Conservation (phyloP, 192 early-diverging fungal genomes). For the Podila verticillata region DNA sequence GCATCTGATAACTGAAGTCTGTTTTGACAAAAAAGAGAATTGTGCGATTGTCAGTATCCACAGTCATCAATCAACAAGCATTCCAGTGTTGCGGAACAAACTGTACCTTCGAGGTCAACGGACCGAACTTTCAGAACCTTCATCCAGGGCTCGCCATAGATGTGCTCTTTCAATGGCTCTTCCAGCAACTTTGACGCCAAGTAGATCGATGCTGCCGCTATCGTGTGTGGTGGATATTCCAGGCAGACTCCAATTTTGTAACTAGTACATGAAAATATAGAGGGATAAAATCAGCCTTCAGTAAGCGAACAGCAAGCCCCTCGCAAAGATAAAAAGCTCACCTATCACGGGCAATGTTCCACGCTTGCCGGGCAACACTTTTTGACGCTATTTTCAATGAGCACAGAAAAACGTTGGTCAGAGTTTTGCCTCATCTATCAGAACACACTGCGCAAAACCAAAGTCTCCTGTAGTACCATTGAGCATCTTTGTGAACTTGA, state of each 20-base stretch:
- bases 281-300: too few relatives aligned
- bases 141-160: constrained; percentile 58
- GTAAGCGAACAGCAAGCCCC: too few relatives aligned
- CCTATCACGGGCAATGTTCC: constrained; percentile 59
- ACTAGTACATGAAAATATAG: constrained; percentile 13
- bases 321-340: constrained; percentile 6
- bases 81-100: too few relatives aligned
- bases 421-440: not conserved
- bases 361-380: constrained; percentile 58
- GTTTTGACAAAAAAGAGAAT: not conserved
- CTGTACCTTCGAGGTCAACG: constrained; percentile 68
- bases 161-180: constrained; percentile 48
- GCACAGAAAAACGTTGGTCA: not conserved
- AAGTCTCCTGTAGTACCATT: constrained; percentile 54
- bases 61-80: not conserved
- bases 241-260: constrained; percentile 67
- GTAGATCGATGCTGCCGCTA: constrained; percentile 71
- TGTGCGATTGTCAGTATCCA: not conserved
- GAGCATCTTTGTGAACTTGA: constrained; percentile 77
- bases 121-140: constrained; percentile 55
- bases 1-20: constrained; percentile 64
- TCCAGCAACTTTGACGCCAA: constrained; percentile 57
- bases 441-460: not conserved
- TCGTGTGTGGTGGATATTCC: constrained; percentile 70
- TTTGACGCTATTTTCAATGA: constrained; percentile 45